Evolutionary conservation across 2,329 filamentous ascomycete species (phyloP).

Genomic region (Diaporthe australafricana): DNA sequence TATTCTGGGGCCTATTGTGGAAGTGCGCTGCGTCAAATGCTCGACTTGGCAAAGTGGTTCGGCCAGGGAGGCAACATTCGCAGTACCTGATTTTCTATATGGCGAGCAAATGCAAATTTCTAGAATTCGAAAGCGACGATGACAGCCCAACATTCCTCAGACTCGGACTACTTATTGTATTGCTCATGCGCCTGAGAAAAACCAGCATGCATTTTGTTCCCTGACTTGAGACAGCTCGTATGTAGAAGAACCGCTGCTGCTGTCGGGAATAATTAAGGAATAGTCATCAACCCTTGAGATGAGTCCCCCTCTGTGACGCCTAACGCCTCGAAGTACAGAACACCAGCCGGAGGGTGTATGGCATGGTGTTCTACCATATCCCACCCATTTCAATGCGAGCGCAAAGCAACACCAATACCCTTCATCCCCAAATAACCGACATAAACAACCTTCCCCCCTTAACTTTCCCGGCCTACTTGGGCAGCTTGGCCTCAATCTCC

Average conservation of each 20-base stretch:
- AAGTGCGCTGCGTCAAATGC: neutral
- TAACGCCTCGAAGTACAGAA: constrained; percentile 15
- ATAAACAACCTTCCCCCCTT: constrained; percentile 24
- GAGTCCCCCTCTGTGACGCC: neutral
- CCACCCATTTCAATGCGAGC: neutral
- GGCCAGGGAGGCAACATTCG: neutral
- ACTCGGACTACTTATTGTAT: neutral
- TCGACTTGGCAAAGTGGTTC: neutral
- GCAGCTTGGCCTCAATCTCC: constrained; percentile 66
- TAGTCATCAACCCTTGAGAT: neutral
- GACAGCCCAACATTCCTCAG: neutral
- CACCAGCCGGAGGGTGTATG: neutral
- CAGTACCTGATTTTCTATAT: neutral
- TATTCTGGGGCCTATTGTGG: neutral
- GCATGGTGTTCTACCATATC: neutral
- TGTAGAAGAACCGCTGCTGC: constrained; percentile 3
- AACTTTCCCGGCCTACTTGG: constrained; percentile 44
- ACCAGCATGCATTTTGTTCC: neutral
- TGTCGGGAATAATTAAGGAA: neutral
- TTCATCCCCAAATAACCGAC: neutral
- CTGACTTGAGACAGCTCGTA: neutral
- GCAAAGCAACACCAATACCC: neutral
- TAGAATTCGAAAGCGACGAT: neutral
- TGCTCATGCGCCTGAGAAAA: neutral
- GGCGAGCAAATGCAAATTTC: constrained; percentile 13